Evolutionary conservation across 257 asterid genomes (phyloP).

Genomic region (Lithospermum erythrorhizon): DNA sequence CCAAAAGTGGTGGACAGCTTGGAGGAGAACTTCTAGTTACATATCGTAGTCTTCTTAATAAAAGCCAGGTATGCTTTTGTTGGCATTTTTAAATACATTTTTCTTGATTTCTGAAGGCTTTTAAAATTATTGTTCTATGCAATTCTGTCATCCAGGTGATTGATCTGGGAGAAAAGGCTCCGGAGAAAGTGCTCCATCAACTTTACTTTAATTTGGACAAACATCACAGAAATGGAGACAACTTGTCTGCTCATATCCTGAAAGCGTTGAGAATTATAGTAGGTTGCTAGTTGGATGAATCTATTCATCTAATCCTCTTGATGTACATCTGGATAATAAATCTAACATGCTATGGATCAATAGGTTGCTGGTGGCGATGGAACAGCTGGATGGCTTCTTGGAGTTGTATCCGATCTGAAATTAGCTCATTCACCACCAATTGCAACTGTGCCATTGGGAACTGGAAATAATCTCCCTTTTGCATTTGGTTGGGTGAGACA

Average conservation of each 20-base stretch:
- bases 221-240: slow-evolving; percentile 59
- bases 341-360: slow-evolving; percentile 8
- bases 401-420: slow-evolving; percentile 88
- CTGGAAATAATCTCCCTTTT: slow-evolving; percentile 92
- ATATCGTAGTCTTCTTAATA: slow-evolving; percentile 54
- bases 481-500: slow-evolving; percentile 90
- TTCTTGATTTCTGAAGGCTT: too few relatives aligned
- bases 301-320: slow-evolving; percentile 3
- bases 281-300: slow-evolving; percentile 22
- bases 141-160: slow-evolving; percentile 39
- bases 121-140: too few relatives aligned
- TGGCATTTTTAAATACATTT: background rate
- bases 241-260: slow-evolving; percentile 36
- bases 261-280: slow-evolving; percentile 61
- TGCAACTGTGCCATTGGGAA: slow-evolving; percentile 89
- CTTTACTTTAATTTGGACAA: slow-evolving; percentile 48
- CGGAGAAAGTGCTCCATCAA: slow-evolving; percentile 50
- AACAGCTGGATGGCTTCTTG: slow-evolving; percentile 98
- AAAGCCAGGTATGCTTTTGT: slow-evolving; percentile 45
- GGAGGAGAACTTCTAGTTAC: slow-evolving; percentile 77
- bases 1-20: slow-evolving; percentile 91
- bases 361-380: slow-evolving; percentile 99
- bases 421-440: slow-evolving; percentile 81
- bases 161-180: slow-evolving; percentile 81
- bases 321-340: slow-evolving; percentile 9